These are phyloP conservation scores for Spathaspora gorwiae DNA, from an alignment of 805 yeast species.

Conservation along the genomic window DNA sequence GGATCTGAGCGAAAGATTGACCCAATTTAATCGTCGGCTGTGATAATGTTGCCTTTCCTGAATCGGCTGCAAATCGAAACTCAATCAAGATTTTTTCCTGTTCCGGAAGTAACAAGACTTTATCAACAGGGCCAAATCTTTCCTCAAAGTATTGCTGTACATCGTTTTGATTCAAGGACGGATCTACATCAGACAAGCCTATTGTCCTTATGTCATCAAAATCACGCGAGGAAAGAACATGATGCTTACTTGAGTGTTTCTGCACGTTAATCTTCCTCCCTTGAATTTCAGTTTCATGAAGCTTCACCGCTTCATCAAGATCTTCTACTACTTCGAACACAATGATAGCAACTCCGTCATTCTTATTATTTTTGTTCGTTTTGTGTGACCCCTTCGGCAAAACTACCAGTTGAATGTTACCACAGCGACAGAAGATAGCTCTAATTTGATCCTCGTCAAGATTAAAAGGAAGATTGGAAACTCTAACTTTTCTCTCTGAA, in stretches of 20 bases:
- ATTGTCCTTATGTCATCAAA: conserved; percentile 17
- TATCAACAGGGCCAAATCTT: conserved; percentile 32
- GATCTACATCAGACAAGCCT: conserved; percentile 21
- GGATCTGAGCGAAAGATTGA: neutral
- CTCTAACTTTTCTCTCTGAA: conserved; percentile 53
- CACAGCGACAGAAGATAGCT: conserved; percentile 44
- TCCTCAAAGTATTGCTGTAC: conserved; percentile 23
- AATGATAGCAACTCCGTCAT: conserved; percentile 68
- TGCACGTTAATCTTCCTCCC: conserved; percentile 48
- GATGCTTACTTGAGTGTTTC: conserved; percentile 23
- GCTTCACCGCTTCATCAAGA: conserved; percentile 44
- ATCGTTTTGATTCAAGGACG: conserved; percentile 34
- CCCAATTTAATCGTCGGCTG: conserved; percentile 17
- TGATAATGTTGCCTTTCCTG: conserved; percentile 49
- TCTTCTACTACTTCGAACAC: conserved; percentile 40
- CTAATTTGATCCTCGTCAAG: conserved; percentile 36
- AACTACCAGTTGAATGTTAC: conserved; percentile 48
- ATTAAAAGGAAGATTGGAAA: conserved; percentile 35
- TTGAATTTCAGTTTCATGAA: conserved; percentile 38
- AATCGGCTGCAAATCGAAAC: conserved; percentile 36
- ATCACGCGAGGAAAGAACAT: conserved; percentile 7
- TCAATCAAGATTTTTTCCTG: conserved; percentile 47
- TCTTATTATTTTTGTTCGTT: conserved; percentile 22
- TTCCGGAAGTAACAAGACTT: conserved; percentile 44
- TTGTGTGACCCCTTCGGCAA: conserved; percentile 38